These are phyloP conservation scores for Shiraia sp. DNA, from an alignment of 2,329 filamentous ascomycete genomes.

Conservation along the genomic window DNA sequence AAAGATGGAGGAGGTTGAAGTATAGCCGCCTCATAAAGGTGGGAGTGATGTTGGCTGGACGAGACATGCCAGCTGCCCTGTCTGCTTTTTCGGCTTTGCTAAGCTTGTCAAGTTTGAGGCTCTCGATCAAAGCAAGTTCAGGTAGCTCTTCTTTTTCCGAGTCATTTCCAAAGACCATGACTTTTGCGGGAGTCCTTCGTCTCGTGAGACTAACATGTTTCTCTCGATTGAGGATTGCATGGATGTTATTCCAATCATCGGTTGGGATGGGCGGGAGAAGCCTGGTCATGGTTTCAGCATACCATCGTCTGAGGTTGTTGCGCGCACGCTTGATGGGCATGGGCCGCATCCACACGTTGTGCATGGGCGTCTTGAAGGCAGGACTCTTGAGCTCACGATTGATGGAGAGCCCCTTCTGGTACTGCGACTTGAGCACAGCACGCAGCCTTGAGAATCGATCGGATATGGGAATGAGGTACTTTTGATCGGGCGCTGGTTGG, in stretches of 20 bases:
- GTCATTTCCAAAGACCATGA: conserved; percentile 5
- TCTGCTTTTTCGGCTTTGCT: conserved; percentile 33
- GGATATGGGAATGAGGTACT: conserved; percentile 31
- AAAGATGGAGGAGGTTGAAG: conserved; percentile 46
- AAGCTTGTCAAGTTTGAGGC: conserved; percentile 29
- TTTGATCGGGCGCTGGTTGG: conserved; percentile 10
- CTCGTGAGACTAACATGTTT: conserved; percentile 28
- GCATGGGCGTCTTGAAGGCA: conserved; percentile 43
- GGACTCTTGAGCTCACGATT: conserved; percentile 27
- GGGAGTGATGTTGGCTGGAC: conserved; percentile 45
- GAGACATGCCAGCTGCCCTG: conserved; percentile 21
- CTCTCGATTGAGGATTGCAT: conserved; percentile 44
- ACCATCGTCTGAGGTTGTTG: conserved; percentile 51
- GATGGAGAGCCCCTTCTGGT: conserved; percentile 17
- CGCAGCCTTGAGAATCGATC: conserved; percentile 36
- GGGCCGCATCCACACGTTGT: conserved; percentile 52
- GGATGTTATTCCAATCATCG: conserved; percentile 50
- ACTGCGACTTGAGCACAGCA: conserved; percentile 32
- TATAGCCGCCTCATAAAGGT: conserved; percentile 54
- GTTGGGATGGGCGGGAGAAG: conserved; percentile 51
- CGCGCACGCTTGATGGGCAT: conserved; percentile 51
- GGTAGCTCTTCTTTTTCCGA: no score
- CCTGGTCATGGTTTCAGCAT: conserved; percentile 47
- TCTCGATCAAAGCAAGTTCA: conserved; percentile 20
- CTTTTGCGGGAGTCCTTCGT: conserved; percentile 19